phyloP scores from a whole-genome alignment of 139 green algal species.

The Diplosphaera chodatii region DNA sequence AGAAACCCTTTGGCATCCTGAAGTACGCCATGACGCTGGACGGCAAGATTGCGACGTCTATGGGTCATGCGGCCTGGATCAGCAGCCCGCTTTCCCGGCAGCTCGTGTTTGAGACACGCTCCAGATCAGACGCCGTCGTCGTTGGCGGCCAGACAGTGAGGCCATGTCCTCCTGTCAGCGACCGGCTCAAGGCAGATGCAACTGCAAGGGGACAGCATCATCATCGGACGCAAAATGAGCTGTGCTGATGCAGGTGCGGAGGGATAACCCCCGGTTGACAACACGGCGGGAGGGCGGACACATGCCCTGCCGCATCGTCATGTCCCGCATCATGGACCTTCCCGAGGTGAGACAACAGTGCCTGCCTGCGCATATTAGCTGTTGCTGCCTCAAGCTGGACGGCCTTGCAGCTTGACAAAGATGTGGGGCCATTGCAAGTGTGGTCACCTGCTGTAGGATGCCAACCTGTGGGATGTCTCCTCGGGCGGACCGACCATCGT shows the following conservation, averaged over 20 bases:
- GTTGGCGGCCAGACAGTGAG: conserved; percentile 88
- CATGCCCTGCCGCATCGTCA: conserved; percentile 82
- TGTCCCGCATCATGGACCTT: conserved; percentile 87
- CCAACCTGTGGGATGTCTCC: conserved; percentile 83
- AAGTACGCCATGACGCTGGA: conserved; percentile 99
- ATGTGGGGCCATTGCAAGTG: too few relatives aligned
- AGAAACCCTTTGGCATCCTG: conserved; percentile 68
- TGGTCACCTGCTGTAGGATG: too few relatives aligned
- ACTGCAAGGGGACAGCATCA: too few relatives aligned
- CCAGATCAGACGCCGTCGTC: conserved; percentile 80
- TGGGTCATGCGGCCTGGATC: conserved; percentile 95
- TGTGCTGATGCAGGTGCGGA: conserved; percentile 55
- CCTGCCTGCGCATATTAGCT: too few relatives aligned
- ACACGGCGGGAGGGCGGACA: conserved; percentile 83
- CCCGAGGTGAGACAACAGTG: too few relatives aligned
- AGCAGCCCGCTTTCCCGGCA: conserved; percentile 52
- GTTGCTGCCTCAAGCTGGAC: too few relatives aligned
- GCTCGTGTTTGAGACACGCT: conserved; percentile 77
- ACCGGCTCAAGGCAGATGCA: too few relatives aligned
- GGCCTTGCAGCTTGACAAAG: too few relatives aligned
- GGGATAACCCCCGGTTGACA: conserved; percentile 93
- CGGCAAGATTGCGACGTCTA: conserved; percentile 91
- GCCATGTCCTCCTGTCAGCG: too few relatives aligned
- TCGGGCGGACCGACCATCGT: conserved; percentile 88
- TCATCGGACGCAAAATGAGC: too few relatives aligned